Evolutionary conservation across 352 stramenopile genomes (phyloP), one percentile per base, ranked within the genome.

Genomic region (Globisporangium viniferum): DNA sequence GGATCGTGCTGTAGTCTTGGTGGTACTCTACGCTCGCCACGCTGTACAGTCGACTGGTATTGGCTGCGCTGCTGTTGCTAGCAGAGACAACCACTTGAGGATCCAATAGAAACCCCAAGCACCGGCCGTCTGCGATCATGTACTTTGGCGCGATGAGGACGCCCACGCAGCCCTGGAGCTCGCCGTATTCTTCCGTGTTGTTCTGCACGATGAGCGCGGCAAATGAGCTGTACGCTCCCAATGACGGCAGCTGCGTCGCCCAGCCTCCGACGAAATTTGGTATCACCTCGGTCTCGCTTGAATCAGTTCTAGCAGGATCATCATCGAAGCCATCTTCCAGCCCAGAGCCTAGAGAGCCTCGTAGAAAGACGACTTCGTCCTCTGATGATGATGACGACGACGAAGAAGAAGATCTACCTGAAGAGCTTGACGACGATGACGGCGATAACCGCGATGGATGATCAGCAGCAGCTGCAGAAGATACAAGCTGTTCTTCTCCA

Each of bases 161-260:
- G 3, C 62, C 62, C 6, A 67, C 20, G 10, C 62, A 67, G 22
- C 49, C 62, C 35, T 67, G 49, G 7, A 67, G 62, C 14, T 67
- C 62, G 22, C 51, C 33, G 12, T 31, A 39, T 39, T 59, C 48
- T 41, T 61, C 62, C 2, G 49, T 67, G 15, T 49, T 41, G 49
- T 59, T 67, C 24, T 60, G 62, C 62, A 60, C 51, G 2, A 67
- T n/a, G 46, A 67, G 51, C n/a, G 49, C 62, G 39, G 62, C 49
- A 35, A 61, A 67, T 3, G 48, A 51, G 24, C 49, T 60, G 51
- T 61, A 67, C 5, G 35, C 49, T 10, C 62, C 62, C 12, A 67
- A 29, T 15, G 62, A 67, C 12, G 62, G 62, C 6, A 67, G n/a
- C 22, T 59, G 12, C 12, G 33, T 22, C 62, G 33, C 9, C 62